A percentile compares a stretch with the other conserved stretches of the same genome.
phyloP scores from a whole-genome alignment of 73 alveolate genomes.

The Urostyla sp. region DNA sequence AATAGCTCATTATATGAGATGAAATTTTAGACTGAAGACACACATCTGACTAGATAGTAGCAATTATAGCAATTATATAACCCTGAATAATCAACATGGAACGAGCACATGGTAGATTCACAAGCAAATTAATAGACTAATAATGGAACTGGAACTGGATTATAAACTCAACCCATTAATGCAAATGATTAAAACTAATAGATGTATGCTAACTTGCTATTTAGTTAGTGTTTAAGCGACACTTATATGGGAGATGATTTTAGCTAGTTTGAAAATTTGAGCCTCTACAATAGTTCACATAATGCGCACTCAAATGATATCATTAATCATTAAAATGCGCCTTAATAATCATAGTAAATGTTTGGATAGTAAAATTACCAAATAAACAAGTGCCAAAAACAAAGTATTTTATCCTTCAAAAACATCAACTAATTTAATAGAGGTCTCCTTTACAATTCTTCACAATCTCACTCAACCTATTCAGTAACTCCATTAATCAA shows the following conservation, averaged over 20 bases:
- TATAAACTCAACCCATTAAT: not conserved
- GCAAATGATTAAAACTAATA: constrained; percentile 6
- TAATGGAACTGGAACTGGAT: not conserved
- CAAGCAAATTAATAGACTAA: not conserved
- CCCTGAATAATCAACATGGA: not conserved
- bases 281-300: not conserved
- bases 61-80: not conserved
- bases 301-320: no score
- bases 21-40: constrained; percentile 28
- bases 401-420: constrained; percentile 26
- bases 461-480: not conserved
- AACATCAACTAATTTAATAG: not conserved
- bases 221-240: not conserved
- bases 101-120: not conserved
- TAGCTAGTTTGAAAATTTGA: constrained; percentile 23
- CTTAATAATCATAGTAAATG: not conserved
- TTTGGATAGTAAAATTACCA: constrained; percentile 1
- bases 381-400: not conserved
- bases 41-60: not conserved
- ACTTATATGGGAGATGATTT: not conserved
- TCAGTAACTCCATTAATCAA: constrained; percentile 13
- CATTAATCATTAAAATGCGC: not conserved
- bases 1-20: constrained; percentile 3
- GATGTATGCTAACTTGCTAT: constrained; percentile 9
- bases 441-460: not conserved